phyloP scores from a whole-genome alignment of 1,284 basidiomycete genomes.

The Earliella scabrosa region DNA sequence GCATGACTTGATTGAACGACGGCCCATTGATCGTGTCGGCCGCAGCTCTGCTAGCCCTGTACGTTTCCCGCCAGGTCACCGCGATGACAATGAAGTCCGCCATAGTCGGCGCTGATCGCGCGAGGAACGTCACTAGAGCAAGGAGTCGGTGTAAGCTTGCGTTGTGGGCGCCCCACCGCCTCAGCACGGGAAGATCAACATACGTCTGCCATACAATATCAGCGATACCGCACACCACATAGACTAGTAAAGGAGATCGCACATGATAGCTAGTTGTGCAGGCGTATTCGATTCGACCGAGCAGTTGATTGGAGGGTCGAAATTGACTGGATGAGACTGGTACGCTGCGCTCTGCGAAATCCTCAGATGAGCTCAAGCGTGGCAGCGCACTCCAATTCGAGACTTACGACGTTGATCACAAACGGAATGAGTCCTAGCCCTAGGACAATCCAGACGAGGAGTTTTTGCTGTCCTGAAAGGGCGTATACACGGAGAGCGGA shows the following conservation, averaged over 20 bases:
- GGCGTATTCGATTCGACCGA: not conserved
- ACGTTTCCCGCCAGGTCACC: conserved; percentile 1
- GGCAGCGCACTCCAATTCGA: no score
- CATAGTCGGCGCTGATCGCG: not conserved
- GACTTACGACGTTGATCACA: not conserved
- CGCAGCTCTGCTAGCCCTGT: not conserved
- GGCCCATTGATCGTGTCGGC: not conserved
- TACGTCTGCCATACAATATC: not conserved
- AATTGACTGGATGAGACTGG: not conserved
- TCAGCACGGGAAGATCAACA: no score
- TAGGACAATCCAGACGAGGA: not conserved
- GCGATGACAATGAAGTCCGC: conserved; percentile 1
- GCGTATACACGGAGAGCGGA: conserved; percentile 2
- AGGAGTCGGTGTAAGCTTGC: no score
- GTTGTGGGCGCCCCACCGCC: no score
- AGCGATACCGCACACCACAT: not conserved
- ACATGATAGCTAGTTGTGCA: not conserved
- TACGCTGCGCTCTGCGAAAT: not conserved
- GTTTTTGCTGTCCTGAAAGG: not conserved
- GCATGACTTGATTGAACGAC: not conserved
- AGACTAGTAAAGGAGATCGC: not conserved
- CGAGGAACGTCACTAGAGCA: not conserved
- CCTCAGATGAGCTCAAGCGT: no score
- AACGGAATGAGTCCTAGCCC: not conserved
- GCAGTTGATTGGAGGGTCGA: not conserved